phyloP scores from a whole-genome alignment of 345 rosid genomes.

The Cardamine resedifolia region DNA sequence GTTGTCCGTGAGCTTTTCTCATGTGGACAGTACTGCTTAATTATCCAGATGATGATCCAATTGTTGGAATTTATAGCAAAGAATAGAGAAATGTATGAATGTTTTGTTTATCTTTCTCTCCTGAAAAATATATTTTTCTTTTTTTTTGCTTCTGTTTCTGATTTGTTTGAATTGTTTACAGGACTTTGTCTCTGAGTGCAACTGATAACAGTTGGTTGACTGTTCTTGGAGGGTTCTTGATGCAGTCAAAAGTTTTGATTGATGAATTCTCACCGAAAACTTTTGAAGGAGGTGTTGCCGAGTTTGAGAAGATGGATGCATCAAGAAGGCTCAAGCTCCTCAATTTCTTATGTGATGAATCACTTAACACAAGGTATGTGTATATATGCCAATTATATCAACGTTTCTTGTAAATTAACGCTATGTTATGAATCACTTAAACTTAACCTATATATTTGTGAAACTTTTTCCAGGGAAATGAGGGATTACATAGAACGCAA shows the following conservation, averaged over 20 bases:
- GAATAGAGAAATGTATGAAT: constrained; percentile 54
- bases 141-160: neutral
- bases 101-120: neutral
- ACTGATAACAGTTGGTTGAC: constrained; percentile 54
- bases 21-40: constrained; percentile 46
- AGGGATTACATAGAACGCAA: neutral
- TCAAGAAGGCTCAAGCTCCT: constrained; percentile 46
- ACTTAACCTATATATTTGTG: neutral
- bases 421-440: neutral
- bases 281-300: constrained; percentile 38
- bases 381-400: neutral
- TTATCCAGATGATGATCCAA: constrained; percentile 55
- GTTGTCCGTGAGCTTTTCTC: constrained; percentile 54
- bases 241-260: constrained; percentile 33
- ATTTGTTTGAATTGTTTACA: constrained; percentile 17
- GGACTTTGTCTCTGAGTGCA: constrained; percentile 52
- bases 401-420: neutral
- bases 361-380: constrained; percentile 42
- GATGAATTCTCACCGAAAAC: constrained; percentile 29
- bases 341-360: constrained; percentile 55
- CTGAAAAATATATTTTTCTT: neutral
- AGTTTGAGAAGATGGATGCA: constrained; percentile 40
- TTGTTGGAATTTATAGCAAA: constrained; percentile 51
- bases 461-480: neutral
- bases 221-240: constrained; percentile 43